Percentiles rank a stretch among this genome's conserved stretches.
Evolutionary conservation across 2,329 filamentous ascomycete species (phyloP).

Genomic region (Fusarium domesticum): DNA sequence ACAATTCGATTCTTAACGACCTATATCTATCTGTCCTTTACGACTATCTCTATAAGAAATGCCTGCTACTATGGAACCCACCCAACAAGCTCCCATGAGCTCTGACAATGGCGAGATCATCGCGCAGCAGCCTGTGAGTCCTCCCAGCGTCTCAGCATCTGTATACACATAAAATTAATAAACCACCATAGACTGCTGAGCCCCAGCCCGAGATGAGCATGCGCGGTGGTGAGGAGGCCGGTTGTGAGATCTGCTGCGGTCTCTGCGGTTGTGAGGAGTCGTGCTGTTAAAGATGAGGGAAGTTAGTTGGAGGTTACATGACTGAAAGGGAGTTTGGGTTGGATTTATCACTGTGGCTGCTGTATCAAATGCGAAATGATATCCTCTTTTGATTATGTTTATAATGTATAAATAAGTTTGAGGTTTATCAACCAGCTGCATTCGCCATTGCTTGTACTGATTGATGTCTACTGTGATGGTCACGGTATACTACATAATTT

Average conservation of each 20-base stretch:
- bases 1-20: not conserved
- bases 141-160: no score
- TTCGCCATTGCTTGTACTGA: no score
- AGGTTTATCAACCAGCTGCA: no score
- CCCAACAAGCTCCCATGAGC: constrained; percentile 45
- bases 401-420: no score
- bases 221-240: constrained; percentile 45
- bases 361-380: no score
- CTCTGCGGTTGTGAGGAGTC: constrained; percentile 44
- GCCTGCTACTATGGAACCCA: constrained; percentile 41
- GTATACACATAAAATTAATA: constrained; percentile 9
- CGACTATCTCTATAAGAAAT: no score
- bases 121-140: constrained; percentile 43
- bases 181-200: constrained; percentile 32
- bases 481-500: no score
- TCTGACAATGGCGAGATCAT: constrained; percentile 36
- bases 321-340: not conserved
- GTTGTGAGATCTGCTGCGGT: constrained; percentile 46
- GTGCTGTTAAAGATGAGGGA: constrained; percentile 36
- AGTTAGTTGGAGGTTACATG: no score
- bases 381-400: no score
- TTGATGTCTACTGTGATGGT: no score
- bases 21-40: constrained; percentile 15
- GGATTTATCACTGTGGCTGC: no score
- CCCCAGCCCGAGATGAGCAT: constrained; percentile 44